Percentiles rank a stretch among this genome's conserved stretches.
These are phyloP conservation scores for Phytophthora sp. DNA, from an alignment of 352 stramenopile species.

Conservation along the genomic window DNA sequence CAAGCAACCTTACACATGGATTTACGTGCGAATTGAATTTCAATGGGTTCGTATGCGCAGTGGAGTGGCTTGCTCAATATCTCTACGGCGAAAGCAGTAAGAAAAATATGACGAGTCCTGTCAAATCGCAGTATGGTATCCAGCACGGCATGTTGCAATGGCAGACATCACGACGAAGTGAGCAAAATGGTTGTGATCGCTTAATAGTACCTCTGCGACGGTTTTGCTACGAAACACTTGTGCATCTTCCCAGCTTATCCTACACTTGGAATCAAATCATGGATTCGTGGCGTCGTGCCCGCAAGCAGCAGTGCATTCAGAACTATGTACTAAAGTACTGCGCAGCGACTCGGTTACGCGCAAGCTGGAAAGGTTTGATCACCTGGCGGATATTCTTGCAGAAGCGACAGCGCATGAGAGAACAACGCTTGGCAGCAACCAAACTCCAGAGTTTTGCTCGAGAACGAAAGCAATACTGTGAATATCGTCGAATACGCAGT, in stretches of 20 bases:
- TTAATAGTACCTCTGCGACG: conserved; percentile 17
- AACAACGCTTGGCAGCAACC: conserved; percentile 45
- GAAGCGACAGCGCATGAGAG: conserved; percentile 38
- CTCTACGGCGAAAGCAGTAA: conserved; percentile 29
- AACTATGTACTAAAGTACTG: conserved; percentile 41
- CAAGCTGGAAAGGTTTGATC: conserved; percentile 41
- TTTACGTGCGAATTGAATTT: conserved; percentile 69
- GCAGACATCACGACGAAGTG: conserved; percentile 5
- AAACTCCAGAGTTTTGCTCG: conserved; percentile 54
- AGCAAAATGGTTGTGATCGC: neutral
- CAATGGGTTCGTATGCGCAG: conserved; percentile 50
- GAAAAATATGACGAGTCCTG: neutral
- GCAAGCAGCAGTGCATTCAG: conserved; percentile 42
- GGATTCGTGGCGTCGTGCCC: conserved; percentile 46
- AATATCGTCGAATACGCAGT: conserved; percentile 23
- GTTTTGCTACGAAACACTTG: conserved; percentile 56
- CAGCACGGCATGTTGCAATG: conserved; percentile 27
- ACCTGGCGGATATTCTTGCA: conserved; percentile 24
- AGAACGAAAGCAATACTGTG: conserved; percentile 20
- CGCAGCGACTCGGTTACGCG: conserved; percentile 55
- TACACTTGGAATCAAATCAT: conserved; percentile 51
- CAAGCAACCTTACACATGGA: conserved; percentile 39
- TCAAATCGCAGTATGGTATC: neutral
- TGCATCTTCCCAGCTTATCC: conserved; percentile 46
- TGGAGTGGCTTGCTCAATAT: conserved; percentile 43